These are phyloP conservation scores for Dioszegia hungarica DNA, from an alignment of 768 basidiomycete species.

Conservation along the genomic window DNA sequence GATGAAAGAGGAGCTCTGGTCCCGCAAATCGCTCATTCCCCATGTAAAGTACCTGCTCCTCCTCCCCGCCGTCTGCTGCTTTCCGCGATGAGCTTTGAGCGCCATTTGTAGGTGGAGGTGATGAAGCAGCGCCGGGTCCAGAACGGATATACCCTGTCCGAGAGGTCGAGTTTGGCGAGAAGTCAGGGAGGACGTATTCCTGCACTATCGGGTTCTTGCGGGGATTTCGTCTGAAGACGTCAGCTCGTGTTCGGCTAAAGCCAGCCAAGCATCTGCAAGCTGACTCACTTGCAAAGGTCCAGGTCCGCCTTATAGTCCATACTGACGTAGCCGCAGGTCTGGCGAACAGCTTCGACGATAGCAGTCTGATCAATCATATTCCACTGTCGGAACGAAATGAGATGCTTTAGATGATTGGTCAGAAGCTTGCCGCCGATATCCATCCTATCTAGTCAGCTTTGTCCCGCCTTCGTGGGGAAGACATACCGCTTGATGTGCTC, in stretches of 20 bases:
- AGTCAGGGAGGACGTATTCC: conserved; percentile 87
- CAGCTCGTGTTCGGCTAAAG: neutral
- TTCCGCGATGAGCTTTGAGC: conserved; percentile 40
- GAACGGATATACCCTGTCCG: conserved; percentile 53
- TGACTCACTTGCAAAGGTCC: conserved; percentile 69
- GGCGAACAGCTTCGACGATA: conserved; percentile 89
- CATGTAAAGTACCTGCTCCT: conserved; percentile 65
- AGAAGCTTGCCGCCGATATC: conserved; percentile 93
- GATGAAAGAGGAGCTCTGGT: conserved; percentile 87
- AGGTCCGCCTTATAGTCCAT: conserved; percentile 64
- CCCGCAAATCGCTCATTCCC: conserved; percentile 86
- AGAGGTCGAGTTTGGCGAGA: conserved; percentile 54
- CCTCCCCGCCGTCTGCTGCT: conserved; percentile 47
- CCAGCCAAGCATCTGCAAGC: neutral
- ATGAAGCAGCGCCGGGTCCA: conserved; percentile 30
- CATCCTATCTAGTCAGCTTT: conserved; percentile 56
- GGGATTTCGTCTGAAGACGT: conserved; percentile 48
- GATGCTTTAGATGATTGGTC: conserved; percentile 90
- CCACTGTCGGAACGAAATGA: conserved; percentile 92
- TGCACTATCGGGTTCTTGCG: conserved; percentile 67
- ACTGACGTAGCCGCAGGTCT: conserved; percentile 82
- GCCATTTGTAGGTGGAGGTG: too few relatives aligned
- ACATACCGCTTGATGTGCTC: conserved; percentile 71
- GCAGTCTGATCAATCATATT: conserved; percentile 97
- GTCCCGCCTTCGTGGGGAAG: neutral